phyloP scores from a whole-genome alignment of 1,139 yeast genomes.

The Blastobotrys aristatus region DNA sequence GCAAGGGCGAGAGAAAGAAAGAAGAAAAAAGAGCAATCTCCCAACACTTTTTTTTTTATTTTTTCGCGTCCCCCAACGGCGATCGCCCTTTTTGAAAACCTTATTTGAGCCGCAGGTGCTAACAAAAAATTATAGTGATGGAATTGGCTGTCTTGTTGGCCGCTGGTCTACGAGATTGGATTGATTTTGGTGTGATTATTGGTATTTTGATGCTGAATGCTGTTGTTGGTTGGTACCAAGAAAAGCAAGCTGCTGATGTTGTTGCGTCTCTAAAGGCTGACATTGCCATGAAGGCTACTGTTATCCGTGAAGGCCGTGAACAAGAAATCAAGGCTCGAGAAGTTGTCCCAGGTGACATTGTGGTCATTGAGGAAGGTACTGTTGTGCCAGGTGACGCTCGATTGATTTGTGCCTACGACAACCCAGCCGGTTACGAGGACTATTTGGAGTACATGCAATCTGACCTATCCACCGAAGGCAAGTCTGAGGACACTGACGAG shows the following conservation, averaged over 20 bases:
- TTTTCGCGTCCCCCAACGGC: too few species aligned
- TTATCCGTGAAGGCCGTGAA: slow-evolving; percentile 77
- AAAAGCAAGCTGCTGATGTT: slow-evolving; percentile 89
- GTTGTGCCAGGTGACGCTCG: slow-evolving; percentile 95
- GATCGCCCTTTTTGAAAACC: too few species aligned
- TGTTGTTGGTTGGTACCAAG: slow-evolving; percentile 64
- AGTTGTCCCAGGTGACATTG: slow-evolving; percentile 89
- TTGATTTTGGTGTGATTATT: slow-evolving; percentile 64
- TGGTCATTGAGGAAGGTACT: slow-evolving; percentile 90
- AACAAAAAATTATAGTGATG: slow-evolving; percentile 40
- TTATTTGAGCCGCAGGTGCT: background rate
- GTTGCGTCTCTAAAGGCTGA: slow-evolving; percentile 93
- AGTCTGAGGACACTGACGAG: slow-evolving; percentile 68
- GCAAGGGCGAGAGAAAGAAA: background rate
- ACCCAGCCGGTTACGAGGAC: slow-evolving; percentile 38
- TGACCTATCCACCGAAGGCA: slow-evolving; percentile 75
- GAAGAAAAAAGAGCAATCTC: background rate
- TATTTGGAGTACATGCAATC: slow-evolving; percentile 37
- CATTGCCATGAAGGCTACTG: slow-evolving; percentile 81
- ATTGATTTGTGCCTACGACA: slow-evolving; percentile 49
- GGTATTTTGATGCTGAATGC: slow-evolving; percentile 53
- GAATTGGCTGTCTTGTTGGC: slow-evolving; percentile 63
- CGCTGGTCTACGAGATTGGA: slow-evolving; percentile 69
- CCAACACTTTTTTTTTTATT: background rate
- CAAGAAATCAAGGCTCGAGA: slow-evolving; percentile 73